Percentiles rank a stretch among this genome's conserved stretches.
Conservation (phyloP, 805 yeast species). For the Candida montana region DNA sequence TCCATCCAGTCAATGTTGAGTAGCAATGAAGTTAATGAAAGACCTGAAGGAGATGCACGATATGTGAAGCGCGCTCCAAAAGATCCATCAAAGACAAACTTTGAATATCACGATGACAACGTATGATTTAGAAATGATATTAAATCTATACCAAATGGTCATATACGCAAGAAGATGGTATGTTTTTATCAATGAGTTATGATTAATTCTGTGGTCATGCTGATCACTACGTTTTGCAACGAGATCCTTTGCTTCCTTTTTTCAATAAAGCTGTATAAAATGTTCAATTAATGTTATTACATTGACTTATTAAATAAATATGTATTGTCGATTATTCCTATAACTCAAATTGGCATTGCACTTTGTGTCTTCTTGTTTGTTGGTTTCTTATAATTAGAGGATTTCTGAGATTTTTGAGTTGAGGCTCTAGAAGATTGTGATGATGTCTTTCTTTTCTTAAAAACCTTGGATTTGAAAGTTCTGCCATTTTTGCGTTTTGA, state of each 20-base stretch:
- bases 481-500: neutral
- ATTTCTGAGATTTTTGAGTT: neutral
- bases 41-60: constrained; percentile 52
- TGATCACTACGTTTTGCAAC: too few species aligned
- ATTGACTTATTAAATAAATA: neutral
- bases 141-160: too few species aligned
- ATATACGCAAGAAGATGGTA: too few species aligned
- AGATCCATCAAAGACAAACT: constrained; percentile 47
- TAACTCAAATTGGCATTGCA: constrained; percentile 5
- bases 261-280: neutral
- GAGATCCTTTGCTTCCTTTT: too few species aligned
- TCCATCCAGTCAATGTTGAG: constrained; percentile 63
- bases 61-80: constrained; percentile 51
- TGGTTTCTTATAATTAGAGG: neutral
- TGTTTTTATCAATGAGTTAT: too few species aligned
- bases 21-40: constrained; percentile 38
- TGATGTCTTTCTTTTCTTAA: neutral
- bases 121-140: constrained; percentile 12
- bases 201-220: too few species aligned
- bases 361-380: neutral
- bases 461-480: neutral
- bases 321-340: too few species aligned
- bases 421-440: neutral
- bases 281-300: neutral
- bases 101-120: constrained; percentile 58